Conservation (phyloP, 2,329 filamentous ascomycete genomes). For the Metarhizium anisopliae region DNA sequence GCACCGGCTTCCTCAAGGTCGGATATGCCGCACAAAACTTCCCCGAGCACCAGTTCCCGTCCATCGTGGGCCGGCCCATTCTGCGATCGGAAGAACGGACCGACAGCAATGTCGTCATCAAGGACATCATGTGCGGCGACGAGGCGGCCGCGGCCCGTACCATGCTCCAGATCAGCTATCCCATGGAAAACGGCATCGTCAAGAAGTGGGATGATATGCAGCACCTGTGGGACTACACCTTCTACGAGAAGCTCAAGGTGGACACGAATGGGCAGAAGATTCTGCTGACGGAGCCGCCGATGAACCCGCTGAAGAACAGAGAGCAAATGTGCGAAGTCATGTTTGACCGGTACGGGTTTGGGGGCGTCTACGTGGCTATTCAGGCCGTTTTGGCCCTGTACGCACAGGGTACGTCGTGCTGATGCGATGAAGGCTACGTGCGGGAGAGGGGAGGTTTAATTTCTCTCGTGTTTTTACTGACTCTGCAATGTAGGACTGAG, state of each 20-base stretch:
- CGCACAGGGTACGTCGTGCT: slow-evolving; percentile 65
- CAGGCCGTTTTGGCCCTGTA: slow-evolving; percentile 95
- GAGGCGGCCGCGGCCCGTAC: slow-evolving; percentile 91
- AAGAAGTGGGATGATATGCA: slow-evolving; percentile 99
- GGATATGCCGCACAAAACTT: slow-evolving; percentile 99
- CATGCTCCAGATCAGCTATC: slow-evolving; percentile 98
- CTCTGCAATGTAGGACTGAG: slow-evolving; percentile 52
- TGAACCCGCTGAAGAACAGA: slow-evolving; percentile 95
- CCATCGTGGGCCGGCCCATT: slow-evolving; percentile 95
- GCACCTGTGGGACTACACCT: slow-evolving; percentile 98
- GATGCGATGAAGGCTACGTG: background rate
- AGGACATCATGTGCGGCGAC: slow-evolving; percentile 99
- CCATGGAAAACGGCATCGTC: slow-evolving; percentile 99
- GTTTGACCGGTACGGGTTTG: slow-evolving; percentile 95
- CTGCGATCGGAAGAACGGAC: slow-evolving; percentile 85
- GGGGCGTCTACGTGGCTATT: slow-evolving; percentile 95
- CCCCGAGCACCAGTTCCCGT: slow-evolving; percentile 96
- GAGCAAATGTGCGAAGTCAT: slow-evolving; percentile 99
- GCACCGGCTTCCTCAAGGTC: slow-evolving; percentile 98
- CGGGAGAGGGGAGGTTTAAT: background rate
- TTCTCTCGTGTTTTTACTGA: background rate
- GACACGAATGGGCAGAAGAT: slow-evolving; percentile 92
- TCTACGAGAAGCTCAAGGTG: slow-evolving; percentile 92
- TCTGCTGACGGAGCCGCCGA: slow-evolving; percentile 89
- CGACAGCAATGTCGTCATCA: slow-evolving; percentile 57